Evolutionary conservation across 805 yeast species (phyloP).

Genomic region (Priceomyces carsonii): DNA sequence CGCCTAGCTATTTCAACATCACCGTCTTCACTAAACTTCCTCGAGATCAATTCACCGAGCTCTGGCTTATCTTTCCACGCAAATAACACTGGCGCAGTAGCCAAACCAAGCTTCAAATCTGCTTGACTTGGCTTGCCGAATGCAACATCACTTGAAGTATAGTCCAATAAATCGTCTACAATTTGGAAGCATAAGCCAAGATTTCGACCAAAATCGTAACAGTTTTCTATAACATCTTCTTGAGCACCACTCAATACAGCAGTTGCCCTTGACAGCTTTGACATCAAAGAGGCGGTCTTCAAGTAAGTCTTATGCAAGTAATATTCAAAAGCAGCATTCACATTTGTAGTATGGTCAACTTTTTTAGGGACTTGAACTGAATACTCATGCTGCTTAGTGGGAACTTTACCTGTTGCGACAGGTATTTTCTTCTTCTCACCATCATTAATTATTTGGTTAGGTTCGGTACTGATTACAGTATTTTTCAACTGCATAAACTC

Average conservation of each 20-base stretch:
- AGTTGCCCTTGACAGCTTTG: slow-evolving; percentile 89
- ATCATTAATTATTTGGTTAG: slow-evolving; percentile 48
- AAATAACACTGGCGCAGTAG: slow-evolving; percentile 93
- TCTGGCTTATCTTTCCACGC: slow-evolving; percentile 92
- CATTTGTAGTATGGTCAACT: slow-evolving; percentile 62
- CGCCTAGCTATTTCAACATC: slow-evolving; percentile 82
- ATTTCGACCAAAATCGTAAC: slow-evolving; percentile 90
- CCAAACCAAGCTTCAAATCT: slow-evolving; percentile 88
- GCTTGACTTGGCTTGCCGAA: slow-evolving; percentile 97
- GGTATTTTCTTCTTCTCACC: slow-evolving; percentile 51
- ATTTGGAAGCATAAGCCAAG: slow-evolving; percentile 94
- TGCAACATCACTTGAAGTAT: slow-evolving; percentile 79
- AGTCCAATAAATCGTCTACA: slow-evolving; percentile 95
- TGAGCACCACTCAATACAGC: slow-evolving; percentile 89
- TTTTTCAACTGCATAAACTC: slow-evolving; percentile 98
- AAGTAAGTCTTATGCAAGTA: slow-evolving; percentile 93
- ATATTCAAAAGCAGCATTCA: slow-evolving; percentile 92
- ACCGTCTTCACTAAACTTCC: slow-evolving; percentile 79
- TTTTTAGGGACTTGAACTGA: slow-evolving; percentile 41
- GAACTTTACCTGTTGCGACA: slow-evolving; percentile 60
- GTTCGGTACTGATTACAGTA: slow-evolving; percentile 64
- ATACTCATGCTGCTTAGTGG: slow-evolving; percentile 60
- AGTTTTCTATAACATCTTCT: slow-evolving; percentile 72
- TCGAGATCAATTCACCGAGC: slow-evolving; percentile 76
- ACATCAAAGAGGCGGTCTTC: slow-evolving; percentile 92